Evolutionary conservation across 768 basidiomycete genomes (phyloP).

Genomic region (Daedalea quercina): DNA sequence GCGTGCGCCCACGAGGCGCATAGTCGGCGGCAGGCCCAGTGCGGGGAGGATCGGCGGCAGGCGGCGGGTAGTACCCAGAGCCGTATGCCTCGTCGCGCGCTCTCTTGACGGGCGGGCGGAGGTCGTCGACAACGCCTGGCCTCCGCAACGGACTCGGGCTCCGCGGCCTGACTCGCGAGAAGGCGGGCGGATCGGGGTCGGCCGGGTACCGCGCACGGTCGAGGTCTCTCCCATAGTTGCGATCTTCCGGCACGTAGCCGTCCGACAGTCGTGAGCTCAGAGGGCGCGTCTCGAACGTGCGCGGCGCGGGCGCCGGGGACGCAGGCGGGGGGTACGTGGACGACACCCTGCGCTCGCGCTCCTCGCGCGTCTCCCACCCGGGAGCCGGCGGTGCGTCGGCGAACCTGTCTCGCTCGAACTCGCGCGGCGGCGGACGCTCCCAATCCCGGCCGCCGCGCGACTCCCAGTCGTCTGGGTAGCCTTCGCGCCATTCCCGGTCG

Average conservation of each 20-base stretch:
- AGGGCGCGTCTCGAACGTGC: conserved; percentile 19
- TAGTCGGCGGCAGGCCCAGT: conserved; percentile 4
- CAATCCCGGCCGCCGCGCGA: conserved; percentile 12
- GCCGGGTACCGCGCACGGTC: conserved; percentile 17
- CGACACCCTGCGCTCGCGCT: conserved; percentile 21
- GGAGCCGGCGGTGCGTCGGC: conserved; percentile 15
- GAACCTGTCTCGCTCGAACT: conserved; percentile 13
- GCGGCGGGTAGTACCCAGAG: conserved; percentile 10
- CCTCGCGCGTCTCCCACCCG: conserved; percentile 24
- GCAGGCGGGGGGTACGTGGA: conserved; percentile 10
- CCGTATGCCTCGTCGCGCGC: conserved; percentile 18
- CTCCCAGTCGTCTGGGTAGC: conserved; percentile 16
- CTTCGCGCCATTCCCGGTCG: conserved; percentile 16
- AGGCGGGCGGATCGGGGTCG: conserved; percentile 6
- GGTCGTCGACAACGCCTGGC: conserved; percentile 13
- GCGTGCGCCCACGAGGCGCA: conserved; percentile 14
- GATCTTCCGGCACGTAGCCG: conserved; percentile 14
- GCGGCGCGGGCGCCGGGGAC: conserved; percentile 5
- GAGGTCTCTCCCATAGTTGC: conserved; percentile 8
- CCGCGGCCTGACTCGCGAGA: conserved; percentile 20
- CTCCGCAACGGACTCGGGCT: conserved; percentile 20
- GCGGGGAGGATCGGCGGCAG: conserved; percentile 4
- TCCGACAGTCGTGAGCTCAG: conserved; percentile 20
- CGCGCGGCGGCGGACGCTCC: conserved; percentile 12
- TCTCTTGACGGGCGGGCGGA: conserved; percentile 22